phyloP scores from a whole-genome alignment of 768 basidiomycete genomes.

The Calocybe cyanea region DNA sequence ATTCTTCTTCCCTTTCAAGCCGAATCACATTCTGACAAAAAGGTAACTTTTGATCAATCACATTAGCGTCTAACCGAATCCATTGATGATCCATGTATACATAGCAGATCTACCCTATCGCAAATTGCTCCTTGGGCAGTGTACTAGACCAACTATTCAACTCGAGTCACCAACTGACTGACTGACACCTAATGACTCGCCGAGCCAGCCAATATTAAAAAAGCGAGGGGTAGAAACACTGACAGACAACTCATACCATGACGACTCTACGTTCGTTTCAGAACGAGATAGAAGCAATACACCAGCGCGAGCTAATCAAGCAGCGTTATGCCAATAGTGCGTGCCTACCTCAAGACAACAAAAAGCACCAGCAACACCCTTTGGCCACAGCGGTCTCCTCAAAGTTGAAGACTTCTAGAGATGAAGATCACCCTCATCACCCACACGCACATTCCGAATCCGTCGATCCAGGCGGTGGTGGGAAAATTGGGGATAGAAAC shows the following conservation, averaged over 20 bases:
- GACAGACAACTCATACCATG: conserved; percentile 30
- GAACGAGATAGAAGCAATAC: conserved; percentile 74
- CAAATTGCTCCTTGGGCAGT: neutral
- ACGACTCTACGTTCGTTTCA: conserved; percentile 62
- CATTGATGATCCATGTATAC: no score
- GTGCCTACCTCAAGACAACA: conserved; percentile 25
- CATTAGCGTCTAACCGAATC: no score
- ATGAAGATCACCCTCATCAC: conserved; percentile 22
- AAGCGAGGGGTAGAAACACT: no score
- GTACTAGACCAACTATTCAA: conserved; percentile 7
- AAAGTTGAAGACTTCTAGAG: conserved; percentile 27
- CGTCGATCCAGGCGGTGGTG: conserved; percentile 3
- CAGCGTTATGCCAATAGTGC: conserved; percentile 55
- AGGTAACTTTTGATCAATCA: no score
- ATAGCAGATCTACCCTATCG: no score
- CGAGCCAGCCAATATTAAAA: neutral
- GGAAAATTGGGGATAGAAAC: conserved; percentile 8
- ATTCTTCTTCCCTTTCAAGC: no score
- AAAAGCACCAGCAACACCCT: no score
- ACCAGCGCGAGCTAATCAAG: conserved; percentile 60
- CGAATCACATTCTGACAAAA: no score
- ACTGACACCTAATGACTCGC: conserved; percentile 20
- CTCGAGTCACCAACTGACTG: conserved; percentile 11
- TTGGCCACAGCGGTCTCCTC: no score
- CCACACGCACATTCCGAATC: conserved; percentile 30